Evolutionary conservation across 768 basidiomycete species (phyloP), one percentile per base, ranked within the genome.

Genomic region (Lentinus tigrinus): DNA sequence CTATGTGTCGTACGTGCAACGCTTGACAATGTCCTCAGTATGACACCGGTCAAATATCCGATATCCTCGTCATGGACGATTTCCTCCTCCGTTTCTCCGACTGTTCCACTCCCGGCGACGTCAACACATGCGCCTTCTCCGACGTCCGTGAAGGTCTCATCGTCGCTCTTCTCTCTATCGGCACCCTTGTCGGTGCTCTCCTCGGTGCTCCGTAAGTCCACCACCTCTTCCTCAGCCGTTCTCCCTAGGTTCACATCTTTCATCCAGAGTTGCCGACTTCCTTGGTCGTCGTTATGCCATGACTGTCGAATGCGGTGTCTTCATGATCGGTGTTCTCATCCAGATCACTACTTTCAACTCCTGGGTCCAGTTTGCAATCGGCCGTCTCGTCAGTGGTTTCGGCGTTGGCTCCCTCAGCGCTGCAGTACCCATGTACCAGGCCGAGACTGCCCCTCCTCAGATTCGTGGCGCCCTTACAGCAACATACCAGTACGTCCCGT

Each of bases 31-130:
- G 13, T 39, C 39, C 26, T 9, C 21, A 78, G 74, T 87, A 88
- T 62, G 86, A 89, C 69, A 89, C 87, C 13, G 88, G 88, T 24
- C 89, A 91, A 69, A 91, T 92, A 61, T 85, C 85, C 51, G 87
- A 88, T 67, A 87, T 92, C 63, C 74, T 89, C 26, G 73, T 89
- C 70, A 89, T 91, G 87, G 68, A 78, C 11, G 85, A 88, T 71
- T 89, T 89, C 69, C 72, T 79, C 36, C 72, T 76, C 10, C 83
- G 88, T 14, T 90, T 92, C 65, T 87, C 78, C 2, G 71, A 73
- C 65, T 55, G 69, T 0, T 23, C 21, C 1, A 74, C 71, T 21
- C 75, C 74, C 2, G 69, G 73, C 10, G 76, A 73, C 47, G 69
- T 67, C 3, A 63, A 67, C 7, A 76, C 77, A 2, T 87, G 86